Percentiles rank a stretch among this genome's conserved stretches.
Evolutionary conservation across 805 yeast species (phyloP).

Genomic region (Candida ovalis): DNA sequence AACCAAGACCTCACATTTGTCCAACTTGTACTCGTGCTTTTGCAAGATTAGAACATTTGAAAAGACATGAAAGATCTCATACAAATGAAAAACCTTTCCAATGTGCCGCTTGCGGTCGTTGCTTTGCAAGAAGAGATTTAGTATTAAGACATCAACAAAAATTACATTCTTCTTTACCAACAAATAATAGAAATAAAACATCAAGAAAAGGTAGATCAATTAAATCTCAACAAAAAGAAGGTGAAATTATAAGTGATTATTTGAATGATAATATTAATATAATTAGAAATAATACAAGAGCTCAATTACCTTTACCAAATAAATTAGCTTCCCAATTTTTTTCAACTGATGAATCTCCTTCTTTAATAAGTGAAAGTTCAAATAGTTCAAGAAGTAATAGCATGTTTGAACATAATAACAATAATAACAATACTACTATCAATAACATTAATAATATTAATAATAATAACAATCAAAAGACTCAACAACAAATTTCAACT

Average conservation of each 20-base stretch:
- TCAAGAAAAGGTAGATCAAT: slow-evolving; percentile 31
- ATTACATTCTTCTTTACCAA: slow-evolving; percentile 60
- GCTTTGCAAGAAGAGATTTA: slow-evolving; percentile 87
- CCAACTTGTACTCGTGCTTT: slow-evolving; percentile 89
- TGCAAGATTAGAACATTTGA: slow-evolving; percentile 91
- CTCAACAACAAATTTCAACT: background rate
- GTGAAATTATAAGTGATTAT: slow-evolving; percentile 33
- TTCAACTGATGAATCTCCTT: slow-evolving; percentile 8
- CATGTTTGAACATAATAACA: slow-evolving; percentile 11
- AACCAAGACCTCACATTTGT: slow-evolving; percentile 92
- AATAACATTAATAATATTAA: background rate
- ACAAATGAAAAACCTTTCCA: slow-evolving; percentile 95
- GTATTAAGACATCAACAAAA: slow-evolving; percentile 94
- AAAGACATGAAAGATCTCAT: slow-evolving; percentile 90
- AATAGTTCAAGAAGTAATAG: slow-evolving; percentile 12
- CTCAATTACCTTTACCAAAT: slow-evolving; percentile 42
- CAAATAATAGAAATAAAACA: slow-evolving; percentile 31
- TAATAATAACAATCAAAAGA: slow-evolving; percentile 3
- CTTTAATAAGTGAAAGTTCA: slow-evolving; percentile 10
- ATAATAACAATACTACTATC: slow-evolving; percentile 4
- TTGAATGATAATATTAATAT: slow-evolving; percentile 49
- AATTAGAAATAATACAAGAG: slow-evolving; percentile 46
- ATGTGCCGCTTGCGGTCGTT: slow-evolving; percentile 94
- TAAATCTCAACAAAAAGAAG: slow-evolving; percentile 23
- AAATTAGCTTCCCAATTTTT: background rate